Percentiles rank a stretch among this genome's conserved stretches.
Conservation (phyloP, 208 protist genomes). For the Trypanosoma avium region DNA sequence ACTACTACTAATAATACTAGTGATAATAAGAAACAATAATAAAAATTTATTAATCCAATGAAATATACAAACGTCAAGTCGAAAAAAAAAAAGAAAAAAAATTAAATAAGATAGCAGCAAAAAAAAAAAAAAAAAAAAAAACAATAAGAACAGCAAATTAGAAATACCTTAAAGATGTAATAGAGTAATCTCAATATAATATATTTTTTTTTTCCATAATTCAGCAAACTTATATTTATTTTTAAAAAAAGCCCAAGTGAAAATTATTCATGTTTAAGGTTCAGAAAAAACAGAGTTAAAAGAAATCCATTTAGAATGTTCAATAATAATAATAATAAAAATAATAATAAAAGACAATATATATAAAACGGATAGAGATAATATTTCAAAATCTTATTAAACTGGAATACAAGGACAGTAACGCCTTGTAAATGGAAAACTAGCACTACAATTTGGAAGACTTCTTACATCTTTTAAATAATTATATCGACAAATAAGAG, state of each 20-base stretch:
- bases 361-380: neutral
- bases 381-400: neutral
- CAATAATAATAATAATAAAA: neutral
- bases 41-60: too few species aligned
- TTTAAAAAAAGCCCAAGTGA: too few species aligned
- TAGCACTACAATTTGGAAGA: constrained; percentile 18
- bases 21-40: too few species aligned
- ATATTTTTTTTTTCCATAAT: too few species aligned
- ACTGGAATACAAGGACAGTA: constrained; percentile 18
- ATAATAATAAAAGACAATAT: neutral
- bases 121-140: constrained; percentile 10
- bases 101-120: constrained; percentile 1
- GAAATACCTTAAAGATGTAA: too few species aligned
- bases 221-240: too few species aligned
- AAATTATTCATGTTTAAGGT: too few species aligned
- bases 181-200: too few species aligned
- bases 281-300: too few species aligned
- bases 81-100: constrained; percentile 7
- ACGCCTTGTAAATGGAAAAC: constrained; percentile 6
- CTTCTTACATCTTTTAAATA: constrained; percentile 17
- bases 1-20: too few species aligned
- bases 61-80: neutral
- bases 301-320: too few species aligned
- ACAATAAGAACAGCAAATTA: constrained; percentile 8
- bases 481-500: constrained; percentile 17